These are phyloP conservation scores for Lentinula raphanica DNA, from an alignment of 768 basidiomycete genomes.

Conservation along the genomic window DNA sequence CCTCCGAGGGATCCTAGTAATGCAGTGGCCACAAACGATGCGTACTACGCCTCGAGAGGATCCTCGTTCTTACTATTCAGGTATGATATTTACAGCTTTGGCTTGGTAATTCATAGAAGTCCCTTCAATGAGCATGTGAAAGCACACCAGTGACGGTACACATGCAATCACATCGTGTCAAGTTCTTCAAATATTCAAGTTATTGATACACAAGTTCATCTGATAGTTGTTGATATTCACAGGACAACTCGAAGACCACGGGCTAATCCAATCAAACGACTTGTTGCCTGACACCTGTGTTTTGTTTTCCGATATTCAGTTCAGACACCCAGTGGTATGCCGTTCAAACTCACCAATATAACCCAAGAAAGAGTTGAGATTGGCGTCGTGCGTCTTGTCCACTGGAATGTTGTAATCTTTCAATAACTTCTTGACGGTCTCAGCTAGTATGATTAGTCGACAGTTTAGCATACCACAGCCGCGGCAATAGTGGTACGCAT, in stretches of 20 bases:
- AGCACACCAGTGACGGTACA: too few species aligned
- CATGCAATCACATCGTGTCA: too few species aligned
- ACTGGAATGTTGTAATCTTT: slow-evolving; percentile 45
- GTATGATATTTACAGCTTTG: slow-evolving; percentile 3
- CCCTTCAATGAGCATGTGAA: neutral
- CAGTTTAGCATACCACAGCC: neutral
- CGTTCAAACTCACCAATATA: slow-evolving; percentile 49
- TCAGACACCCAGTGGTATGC: neutral
- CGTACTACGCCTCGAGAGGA: too few species aligned
- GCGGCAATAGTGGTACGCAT: too few species aligned
- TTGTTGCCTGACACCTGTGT: neutral
- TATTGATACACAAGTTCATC: too few species aligned
- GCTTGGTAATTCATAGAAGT: neutral
- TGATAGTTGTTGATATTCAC: neutral
- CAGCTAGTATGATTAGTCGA: slow-evolving; percentile 26
- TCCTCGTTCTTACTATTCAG: too few species aligned
- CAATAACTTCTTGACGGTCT: slow-evolving; percentile 35
- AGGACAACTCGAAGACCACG: neutral
- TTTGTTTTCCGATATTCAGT: neutral
- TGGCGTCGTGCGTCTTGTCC: slow-evolving; percentile 35
- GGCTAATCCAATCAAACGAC: neutral
- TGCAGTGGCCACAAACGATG: too few species aligned
- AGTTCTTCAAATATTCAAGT: too few species aligned
- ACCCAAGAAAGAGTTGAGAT: slow-evolving; percentile 51
- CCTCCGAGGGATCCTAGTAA: too few species aligned